Evolutionary conservation across 2,329 filamentous ascomycete genomes (phyloP).

Genomic region (Metarhizium sp.): DNA sequence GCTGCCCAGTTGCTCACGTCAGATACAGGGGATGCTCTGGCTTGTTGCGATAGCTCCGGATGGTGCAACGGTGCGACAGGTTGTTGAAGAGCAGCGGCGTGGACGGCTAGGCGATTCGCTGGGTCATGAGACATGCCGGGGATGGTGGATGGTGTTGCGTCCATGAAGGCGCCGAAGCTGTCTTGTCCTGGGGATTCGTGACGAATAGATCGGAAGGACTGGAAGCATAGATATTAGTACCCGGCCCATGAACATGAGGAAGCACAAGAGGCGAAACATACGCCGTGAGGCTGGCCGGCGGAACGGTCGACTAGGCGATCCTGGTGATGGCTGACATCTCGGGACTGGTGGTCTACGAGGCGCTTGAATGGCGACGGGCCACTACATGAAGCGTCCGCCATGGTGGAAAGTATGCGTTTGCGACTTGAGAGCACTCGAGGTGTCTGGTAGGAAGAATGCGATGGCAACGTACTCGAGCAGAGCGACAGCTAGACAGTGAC

Average conservation of each 20-base stretch:
- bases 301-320: constrained; percentile 25
- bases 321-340: constrained; percentile 31
- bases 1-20: constrained; percentile 25
- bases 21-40: constrained; percentile 14
- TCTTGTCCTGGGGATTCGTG: constrained; percentile 19
- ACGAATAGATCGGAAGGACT: constrained; percentile 26
- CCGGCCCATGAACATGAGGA: too few species aligned
- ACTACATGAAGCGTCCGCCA: constrained; percentile 33
- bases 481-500: too few species aligned
- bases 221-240: not conserved
- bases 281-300: constrained; percentile 18
- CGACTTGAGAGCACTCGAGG: not conserved
- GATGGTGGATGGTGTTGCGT: constrained; percentile 16
- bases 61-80: constrained; percentile 1
- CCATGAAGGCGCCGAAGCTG: constrained; percentile 27
- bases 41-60: constrained; percentile 14
- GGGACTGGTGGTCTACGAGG: constrained; percentile 31
- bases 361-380: constrained; percentile 33
- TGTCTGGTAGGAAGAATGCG: not conserved
- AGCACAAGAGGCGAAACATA: constrained; percentile 14
- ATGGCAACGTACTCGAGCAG: not conserved
- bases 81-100: constrained; percentile 20
- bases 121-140: constrained; percentile 22
- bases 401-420: constrained; percentile 10
- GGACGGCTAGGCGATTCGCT: constrained; percentile 23